Evolutionary conservation across 768 basidiomycete genomes (phyloP).

Genomic region (Cantharellus anzutake): DNA sequence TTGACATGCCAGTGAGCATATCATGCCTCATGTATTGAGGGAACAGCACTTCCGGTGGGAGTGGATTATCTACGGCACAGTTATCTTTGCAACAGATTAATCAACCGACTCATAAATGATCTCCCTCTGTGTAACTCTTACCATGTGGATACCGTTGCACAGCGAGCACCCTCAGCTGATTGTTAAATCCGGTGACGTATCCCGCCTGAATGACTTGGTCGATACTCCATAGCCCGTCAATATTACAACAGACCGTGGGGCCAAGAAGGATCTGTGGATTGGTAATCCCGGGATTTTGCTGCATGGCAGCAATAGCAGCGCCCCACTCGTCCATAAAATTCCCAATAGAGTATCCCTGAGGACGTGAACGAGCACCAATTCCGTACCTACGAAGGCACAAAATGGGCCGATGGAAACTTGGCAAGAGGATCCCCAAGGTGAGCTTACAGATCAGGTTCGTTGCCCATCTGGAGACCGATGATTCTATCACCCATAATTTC

Average conservation of each 20-base stretch:
- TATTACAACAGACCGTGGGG: constrained; percentile 38
- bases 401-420: background rate
- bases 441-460: constrained; percentile 58
- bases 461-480: constrained; percentile 48
- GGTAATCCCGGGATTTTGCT: background rate
- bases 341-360: background rate
- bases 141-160: background rate
- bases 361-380: background rate
- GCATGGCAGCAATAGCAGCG: background rate
- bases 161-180: background rate
- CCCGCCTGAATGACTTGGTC: constrained; percentile 17
- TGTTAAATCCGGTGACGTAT: constrained; percentile 11
- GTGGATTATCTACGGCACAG: background rate
- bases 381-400: background rate
- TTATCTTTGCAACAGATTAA: background rate
- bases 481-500: constrained; percentile 43
- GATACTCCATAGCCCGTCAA: constrained; percentile 24
- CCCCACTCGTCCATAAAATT: background rate
- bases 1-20: background rate
- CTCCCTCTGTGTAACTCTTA: background rate
- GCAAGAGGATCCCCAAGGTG: background rate
- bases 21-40: background rate
- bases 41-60: background rate
- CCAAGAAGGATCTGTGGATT: constrained; percentile 29
- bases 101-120: too few species aligned